These are phyloP conservation scores for Avena sativa DNA, from an alignment of 176 grass and related monocot genomes.

Conservation along the genomic window DNA sequence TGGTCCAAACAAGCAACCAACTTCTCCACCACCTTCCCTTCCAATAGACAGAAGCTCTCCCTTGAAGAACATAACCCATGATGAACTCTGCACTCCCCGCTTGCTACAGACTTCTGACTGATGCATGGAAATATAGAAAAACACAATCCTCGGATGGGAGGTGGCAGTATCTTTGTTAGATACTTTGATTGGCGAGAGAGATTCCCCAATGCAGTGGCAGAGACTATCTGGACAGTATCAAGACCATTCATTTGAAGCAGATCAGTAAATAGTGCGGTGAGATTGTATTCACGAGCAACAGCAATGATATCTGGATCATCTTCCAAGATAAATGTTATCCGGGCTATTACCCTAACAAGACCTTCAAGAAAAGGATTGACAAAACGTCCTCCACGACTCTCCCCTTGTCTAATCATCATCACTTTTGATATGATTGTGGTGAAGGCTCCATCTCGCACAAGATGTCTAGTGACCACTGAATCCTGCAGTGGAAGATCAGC, in stretches of 20 bases:
- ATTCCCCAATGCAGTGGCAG: slow-evolving; percentile 72
- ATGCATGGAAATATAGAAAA: slow-evolving; percentile 79
- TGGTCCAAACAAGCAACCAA: slow-evolving; percentile 91
- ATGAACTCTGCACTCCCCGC: slow-evolving; percentile 76
- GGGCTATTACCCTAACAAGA: slow-evolving; percentile 73
- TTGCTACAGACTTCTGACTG: slow-evolving; percentile 58
- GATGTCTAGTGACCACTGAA: slow-evolving; percentile 68
- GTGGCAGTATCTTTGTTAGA: slow-evolving; percentile 66
- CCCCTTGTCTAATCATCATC: slow-evolving; percentile 69
- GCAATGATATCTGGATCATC: slow-evolving; percentile 59
- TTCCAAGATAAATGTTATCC: slow-evolving; percentile 81
- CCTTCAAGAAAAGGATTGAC: slow-evolving; percentile 90
- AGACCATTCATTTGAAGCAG: slow-evolving; percentile 95
- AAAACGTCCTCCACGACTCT: slow-evolving; percentile 81
- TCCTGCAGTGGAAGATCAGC: slow-evolving; percentile 82
- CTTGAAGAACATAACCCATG: slow-evolving; percentile 76
- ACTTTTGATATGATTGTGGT: slow-evolving; percentile 71
- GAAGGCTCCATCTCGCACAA: slow-evolving; percentile 87
- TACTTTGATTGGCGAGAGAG: slow-evolving; percentile 81
- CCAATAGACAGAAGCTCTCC: slow-evolving; percentile 91
- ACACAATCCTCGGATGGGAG: slow-evolving; percentile 63
- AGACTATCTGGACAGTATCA: slow-evolving; percentile 78
- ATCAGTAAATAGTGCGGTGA: slow-evolving; percentile 84
- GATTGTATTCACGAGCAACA: slow-evolving; percentile 76
- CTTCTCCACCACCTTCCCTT: slow-evolving; percentile 92